Evolutionary conservation across 2,329 filamentous ascomycete genomes (phyloP), one percentile per base, ranked within the genome.

Genomic region (Pseudovirgaria hyperparasitica): DNA sequence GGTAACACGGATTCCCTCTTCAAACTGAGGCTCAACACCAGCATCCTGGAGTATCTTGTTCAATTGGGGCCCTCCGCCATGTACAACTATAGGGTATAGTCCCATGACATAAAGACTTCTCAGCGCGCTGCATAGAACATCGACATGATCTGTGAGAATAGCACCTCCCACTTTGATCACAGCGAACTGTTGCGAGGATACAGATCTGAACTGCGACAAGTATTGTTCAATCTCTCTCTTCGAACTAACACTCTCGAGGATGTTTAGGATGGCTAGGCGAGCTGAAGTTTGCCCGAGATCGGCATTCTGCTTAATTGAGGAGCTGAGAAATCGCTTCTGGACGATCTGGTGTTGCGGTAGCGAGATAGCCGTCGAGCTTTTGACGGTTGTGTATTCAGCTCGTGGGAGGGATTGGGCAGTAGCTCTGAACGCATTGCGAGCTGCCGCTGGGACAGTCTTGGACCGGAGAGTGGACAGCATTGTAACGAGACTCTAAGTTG

Each of bases 151-250:
- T 34, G 84, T 92, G 46, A 98, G 70, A 46, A 96, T 94, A 37
- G 87, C 90, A 36, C 87, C 90, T 35, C 87, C 90, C 30, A 96
- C 87, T 65, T 98, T 98, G 59, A 98, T 92, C 25, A 98, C 87
- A 40, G 86, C 87, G 55, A 96, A 98, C 51, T 92, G 85, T 62
- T 96, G 86, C 19, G 85, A 92, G 23, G 85, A 90, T 35, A 94
- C 86, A 18, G 86, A 93, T 42, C 80, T 90, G 67, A 98, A 98
- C 54, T 96, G 85, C 40, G 86, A 90, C 33, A 96, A 76, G 58
- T 96, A 96, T 58, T 96, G 87, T 64, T 94, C 82, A 37, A 92
- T 84, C 63, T 98, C 87, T 35, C 87, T 70, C 70, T 92, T 92
- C 37, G 85, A 93, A 36, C 85, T 87, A 53, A 96, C 92, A 60